These are phyloP conservation scores for Hyaloscypha bicolor DNA, from an alignment of 495 filamentous ascomycete genomes.

Conservation along the genomic window DNA sequence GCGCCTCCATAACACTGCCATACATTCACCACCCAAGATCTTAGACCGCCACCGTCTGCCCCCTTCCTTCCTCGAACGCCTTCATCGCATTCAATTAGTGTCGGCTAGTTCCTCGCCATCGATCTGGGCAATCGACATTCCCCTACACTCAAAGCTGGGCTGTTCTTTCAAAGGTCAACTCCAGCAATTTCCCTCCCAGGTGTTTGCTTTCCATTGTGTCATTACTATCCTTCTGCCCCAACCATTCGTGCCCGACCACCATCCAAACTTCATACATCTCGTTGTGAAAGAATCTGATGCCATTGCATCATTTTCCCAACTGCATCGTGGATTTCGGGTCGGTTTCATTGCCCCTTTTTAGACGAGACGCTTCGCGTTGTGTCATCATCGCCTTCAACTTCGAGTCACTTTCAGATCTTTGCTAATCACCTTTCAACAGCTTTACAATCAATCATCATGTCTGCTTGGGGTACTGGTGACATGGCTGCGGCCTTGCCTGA, in stretches of 20 bases:
- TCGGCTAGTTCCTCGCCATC: not conserved
- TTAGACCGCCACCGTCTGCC: not conserved
- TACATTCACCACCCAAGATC: too few species aligned
- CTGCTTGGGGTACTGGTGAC: slow-evolving; percentile 41
- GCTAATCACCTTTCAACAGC: not conserved
- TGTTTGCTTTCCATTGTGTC: not conserved
- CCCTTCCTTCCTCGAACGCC: not conserved
- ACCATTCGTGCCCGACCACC: not conserved
- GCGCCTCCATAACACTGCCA: not conserved
- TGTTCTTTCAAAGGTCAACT: not conserved
- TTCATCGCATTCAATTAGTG: not conserved
- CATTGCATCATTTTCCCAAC: not conserved
- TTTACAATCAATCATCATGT: slow-evolving; percentile 23
- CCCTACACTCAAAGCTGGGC: not conserved
- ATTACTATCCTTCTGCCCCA: not conserved
- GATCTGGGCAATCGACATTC: not conserved
- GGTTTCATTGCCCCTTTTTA: not conserved
- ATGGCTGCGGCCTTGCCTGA: slow-evolving; percentile 37
- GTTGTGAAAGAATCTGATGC: not conserved
- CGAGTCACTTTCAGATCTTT: not conserved
- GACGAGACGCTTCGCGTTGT: not conserved
- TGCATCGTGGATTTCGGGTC: not conserved
- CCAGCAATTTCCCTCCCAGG: not conserved
- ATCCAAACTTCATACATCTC: not conserved
- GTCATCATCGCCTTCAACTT: not conserved